Base-by-base conservation (phyloP, 176 grass and related monocot genomes). In the Eremochloa ophiuroides region DNA sequence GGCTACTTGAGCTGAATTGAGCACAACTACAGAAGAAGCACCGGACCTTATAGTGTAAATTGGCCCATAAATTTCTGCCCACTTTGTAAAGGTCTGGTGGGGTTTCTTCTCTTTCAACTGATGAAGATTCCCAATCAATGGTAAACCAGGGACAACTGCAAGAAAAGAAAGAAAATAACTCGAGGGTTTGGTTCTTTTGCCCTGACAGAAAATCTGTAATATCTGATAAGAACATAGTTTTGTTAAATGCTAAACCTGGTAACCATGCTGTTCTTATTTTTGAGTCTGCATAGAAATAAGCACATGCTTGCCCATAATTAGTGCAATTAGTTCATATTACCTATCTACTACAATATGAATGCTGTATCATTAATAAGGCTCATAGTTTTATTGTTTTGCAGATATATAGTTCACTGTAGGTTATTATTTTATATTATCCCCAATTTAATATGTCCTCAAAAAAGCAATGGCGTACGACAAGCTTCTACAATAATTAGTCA, bases 81-180 rank as follows among this genome's bases (percentile, higher is more conserved):
- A 95, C 77, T 88, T 93, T 31, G 88, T 69, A 81, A 98, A 98
- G 5, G 92, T 91, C 35, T 76, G 73, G 42, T 95, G 86, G n/a
- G 95, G 92, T 37, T 93, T 98, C 68, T 93, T 98, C 62, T 95
- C 92, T 84, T 95, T 98, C 44, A 95, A 31, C 73, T 98, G 92
- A 48, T 74, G 87, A 77, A 98, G 60, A 82, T 98, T 98, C 33
- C 95, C 95, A 82, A 93, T 77, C 69, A 98, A 71, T 50, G 92
- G 95, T 73, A 89, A 75, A 53, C 92, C 95, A 86, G 90, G 90
- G 68, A 98, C 88, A 86, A 78, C 95, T 98, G 76, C 64, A 89
- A 76, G 69, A 62, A 4, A 89, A 34, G 6, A 64, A 82, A 76
- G 20, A 71, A 56, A 31, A 56, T 29, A 26, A 18, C 1, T 39